Percentiles rank a stretch among this genome's conserved stretches.
Evolutionary conservation across 768 basidiomycete species (phyloP).

Genomic region (Sarcodon sp.): DNA sequence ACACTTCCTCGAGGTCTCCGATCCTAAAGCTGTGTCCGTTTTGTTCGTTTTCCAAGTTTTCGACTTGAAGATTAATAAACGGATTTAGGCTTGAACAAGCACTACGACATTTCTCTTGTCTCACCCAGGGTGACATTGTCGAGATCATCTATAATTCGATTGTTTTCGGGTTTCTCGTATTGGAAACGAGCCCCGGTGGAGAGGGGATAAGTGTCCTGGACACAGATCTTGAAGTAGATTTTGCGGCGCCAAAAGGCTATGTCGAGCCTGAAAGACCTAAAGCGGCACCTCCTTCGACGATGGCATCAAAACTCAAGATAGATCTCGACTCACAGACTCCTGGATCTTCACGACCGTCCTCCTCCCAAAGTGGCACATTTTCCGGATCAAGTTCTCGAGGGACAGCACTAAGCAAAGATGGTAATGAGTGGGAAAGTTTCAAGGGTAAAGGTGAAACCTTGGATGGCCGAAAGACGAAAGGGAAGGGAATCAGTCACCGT

Average conservation of each 20-base stretch:
- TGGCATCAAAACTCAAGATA: constrained; percentile 96
- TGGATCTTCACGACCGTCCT: constrained; percentile 72
- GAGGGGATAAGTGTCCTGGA: constrained; percentile 85
- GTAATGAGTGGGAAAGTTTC: constrained; percentile 90
- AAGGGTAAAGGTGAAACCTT: constrained; percentile 92
- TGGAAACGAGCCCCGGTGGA: constrained; percentile 84
- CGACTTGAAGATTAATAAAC: neutral
- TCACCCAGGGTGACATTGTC: constrained; percentile 94
- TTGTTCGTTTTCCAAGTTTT: neutral
- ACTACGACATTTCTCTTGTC: constrained; percentile 80
- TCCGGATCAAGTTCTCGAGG: constrained; percentile 25
- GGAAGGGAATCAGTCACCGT: constrained; percentile 80
- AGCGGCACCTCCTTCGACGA: constrained; percentile 71
- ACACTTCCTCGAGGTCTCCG: constrained; percentile 93
- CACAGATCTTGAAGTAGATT: constrained; percentile 97
- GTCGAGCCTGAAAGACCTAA: constrained; percentile 87
- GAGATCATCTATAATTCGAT: constrained; percentile 97
- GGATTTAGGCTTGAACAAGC: constrained; percentile 77
- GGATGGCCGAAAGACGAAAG: constrained; percentile 85
- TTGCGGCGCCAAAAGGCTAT: constrained; percentile 86
- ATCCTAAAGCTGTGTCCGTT: constrained; percentile 93
- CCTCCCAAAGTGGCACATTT: constrained; percentile 60
- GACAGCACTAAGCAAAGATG: constrained; percentile 53
- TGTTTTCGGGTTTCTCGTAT: constrained; percentile 88
- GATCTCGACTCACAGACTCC: constrained; percentile 81